Evolutionary conservation across 2,329 filamentous ascomycete genomes (phyloP).

Genomic region (Nigrospora osmanthi): DNA sequence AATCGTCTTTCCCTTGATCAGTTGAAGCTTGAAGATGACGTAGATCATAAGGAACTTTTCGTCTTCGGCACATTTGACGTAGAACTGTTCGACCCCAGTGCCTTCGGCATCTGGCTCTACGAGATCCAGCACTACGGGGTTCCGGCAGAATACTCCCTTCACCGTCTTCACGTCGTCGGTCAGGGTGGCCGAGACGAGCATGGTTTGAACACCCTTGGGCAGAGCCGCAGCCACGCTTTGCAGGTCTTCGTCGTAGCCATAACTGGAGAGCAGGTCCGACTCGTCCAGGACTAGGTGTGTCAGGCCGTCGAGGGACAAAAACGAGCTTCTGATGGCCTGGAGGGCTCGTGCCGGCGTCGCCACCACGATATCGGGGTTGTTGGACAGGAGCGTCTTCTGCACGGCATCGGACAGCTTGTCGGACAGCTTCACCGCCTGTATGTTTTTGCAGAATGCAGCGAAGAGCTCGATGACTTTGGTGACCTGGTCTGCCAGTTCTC

Average conservation of each 20-base stretch:
- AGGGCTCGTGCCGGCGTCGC: conserved; percentile 83
- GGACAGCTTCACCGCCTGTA: conserved; percentile 78
- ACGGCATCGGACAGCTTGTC: conserved; percentile 87
- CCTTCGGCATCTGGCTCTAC: conserved; percentile 74
- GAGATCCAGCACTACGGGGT: conserved; percentile 72
- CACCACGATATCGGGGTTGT: conserved; percentile 81
- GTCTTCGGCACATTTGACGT: conserved; percentile 66
- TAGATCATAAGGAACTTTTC: conserved; percentile 93
- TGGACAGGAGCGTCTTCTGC: conserved; percentile 76
- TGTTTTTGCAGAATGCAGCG: conserved; percentile 75
- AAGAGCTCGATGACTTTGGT: conserved; percentile 70
- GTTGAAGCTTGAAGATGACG: conserved; percentile 88
- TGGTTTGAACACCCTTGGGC: conserved; percentile 79
- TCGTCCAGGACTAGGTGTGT: conserved; percentile 84
- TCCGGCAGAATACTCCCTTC: conserved; percentile 76
- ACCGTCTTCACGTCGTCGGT: conserved; percentile 80
- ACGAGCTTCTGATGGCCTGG: conserved; percentile 65
- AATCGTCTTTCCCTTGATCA: conserved; percentile 88
- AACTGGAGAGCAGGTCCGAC: conserved; percentile 86
- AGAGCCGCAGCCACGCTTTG: conserved; percentile 69
- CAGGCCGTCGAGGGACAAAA: conserved; percentile 63
- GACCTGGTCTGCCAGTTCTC: conserved; percentile 90
- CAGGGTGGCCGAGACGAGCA: conserved; percentile 90
- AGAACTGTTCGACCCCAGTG: conserved; percentile 75
- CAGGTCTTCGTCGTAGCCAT: conserved; percentile 89